Base-by-base conservation (phyloP, 73 alveolate species). In the Effrenium voratum region DNA sequence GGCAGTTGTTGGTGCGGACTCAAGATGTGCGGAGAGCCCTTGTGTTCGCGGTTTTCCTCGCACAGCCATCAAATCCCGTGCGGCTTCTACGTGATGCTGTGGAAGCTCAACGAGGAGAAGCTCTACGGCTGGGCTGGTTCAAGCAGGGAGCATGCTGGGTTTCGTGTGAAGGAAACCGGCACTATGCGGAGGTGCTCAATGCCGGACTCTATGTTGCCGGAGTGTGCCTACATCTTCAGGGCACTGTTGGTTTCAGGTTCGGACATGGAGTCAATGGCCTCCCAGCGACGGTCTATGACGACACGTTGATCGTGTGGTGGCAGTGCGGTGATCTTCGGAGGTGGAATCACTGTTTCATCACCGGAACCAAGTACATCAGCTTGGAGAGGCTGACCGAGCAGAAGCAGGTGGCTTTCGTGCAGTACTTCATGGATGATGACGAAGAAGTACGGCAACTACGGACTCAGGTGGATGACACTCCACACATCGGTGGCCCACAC, bases 231-330 rank as follows among this genome's bases (percentile, higher is more conserved):
- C 66, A 82, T 82, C 76, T 82, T 32, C 41, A n/a, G 30, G 93
- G 93, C 0, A 36, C 50, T 1, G 66, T 85, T 1, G 50, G 60
- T 5, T 85, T 57, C 38, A 6, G 94, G 0, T 46, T 6, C 15
- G 94, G 93, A 1, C 3, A 38, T 5, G 73, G 30, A 3, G 36
- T 6, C 44, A 24, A 12, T 13, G 38, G 26, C 2, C 73, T 59
- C 0, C 50, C 91, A 0, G 91, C 77, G 1, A 50, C 50, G 32
- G 66, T 52, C 0, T 82, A 40, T 16, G 93, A 82, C 34, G 93
- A 82, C 41, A 30, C 93, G 0, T 50, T 82, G 57, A 34, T 86
- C 30, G 6, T 86, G 47, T 86, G 94, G 94, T 86, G 94, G 94
- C 2, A 3, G 3, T 47, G 46, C 32, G 46, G 76, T 5, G 46